These are phyloP conservation scores for Gaertneriomyces sp. DNA, from an alignment of 192 early-diverging fungal genomes.

Conservation along the genomic window DNA sequence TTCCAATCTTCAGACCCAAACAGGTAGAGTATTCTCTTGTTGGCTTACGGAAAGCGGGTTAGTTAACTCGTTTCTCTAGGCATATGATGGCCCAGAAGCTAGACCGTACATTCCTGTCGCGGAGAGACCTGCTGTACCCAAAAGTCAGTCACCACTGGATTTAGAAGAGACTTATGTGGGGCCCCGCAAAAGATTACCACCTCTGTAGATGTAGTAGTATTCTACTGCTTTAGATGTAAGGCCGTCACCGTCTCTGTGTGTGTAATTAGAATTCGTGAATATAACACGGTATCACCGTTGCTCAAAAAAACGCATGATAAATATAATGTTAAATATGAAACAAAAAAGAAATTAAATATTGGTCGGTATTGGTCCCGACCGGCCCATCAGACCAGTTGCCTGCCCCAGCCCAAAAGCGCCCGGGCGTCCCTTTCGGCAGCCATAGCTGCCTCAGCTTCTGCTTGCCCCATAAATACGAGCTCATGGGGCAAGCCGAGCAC, in stretches of 20 bases:
- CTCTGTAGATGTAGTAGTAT: not conserved
- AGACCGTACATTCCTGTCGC: slow-evolving; percentile 43
- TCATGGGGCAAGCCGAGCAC: not conserved
- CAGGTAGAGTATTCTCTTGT: slow-evolving; percentile 34
- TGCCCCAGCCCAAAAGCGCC: too few species aligned
- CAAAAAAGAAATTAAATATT: too few species aligned
- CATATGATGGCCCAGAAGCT: slow-evolving; percentile 47
- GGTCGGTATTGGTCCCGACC: too few species aligned
- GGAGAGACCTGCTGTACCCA: slow-evolving; percentile 6
- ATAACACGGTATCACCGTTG: too few species aligned
- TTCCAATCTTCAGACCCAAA: slow-evolving; percentile 61
- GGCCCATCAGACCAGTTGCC: too few species aligned
- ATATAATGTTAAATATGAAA: too few species aligned
- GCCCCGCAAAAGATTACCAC: slow-evolving; percentile 5
- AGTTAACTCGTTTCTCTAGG: slow-evolving; percentile 9
- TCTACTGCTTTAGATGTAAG: not conserved
- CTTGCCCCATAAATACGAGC: not conserved
- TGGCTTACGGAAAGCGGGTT: not conserved
- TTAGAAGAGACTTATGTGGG: slow-evolving; percentile 12
- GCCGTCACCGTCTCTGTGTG: not conserved
- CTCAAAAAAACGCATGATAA: too few species aligned
- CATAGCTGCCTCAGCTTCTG: not conserved
- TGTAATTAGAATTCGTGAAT: too few species aligned
- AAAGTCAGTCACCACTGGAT: slow-evolving; percentile 16
- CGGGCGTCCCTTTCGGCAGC: too few species aligned